These are phyloP conservation scores for Heliamphora exappendiculata DNA, from an alignment of 148 eudicot species.

Conservation along the genomic window DNA sequence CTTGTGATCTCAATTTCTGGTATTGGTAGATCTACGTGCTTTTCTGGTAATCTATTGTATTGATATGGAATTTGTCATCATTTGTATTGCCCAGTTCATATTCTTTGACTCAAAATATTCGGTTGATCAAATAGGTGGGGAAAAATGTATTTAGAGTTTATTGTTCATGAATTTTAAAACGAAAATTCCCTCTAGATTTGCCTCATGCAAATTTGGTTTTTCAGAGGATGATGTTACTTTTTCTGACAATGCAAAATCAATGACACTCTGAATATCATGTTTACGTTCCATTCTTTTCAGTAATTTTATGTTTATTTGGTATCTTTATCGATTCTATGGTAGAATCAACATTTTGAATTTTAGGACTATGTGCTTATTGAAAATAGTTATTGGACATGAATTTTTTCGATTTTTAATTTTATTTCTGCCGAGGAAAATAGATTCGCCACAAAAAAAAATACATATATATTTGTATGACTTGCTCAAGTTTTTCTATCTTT, in stretches of 20 bases:
- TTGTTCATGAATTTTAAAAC: background rate
- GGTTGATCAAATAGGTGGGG: background rate
- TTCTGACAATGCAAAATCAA: no score
- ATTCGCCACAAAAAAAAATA: background rate
- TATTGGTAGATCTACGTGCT: background rate
- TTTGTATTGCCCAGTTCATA: background rate
- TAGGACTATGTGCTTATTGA: background rate
- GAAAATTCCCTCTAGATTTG: background rate
- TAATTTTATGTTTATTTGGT: no score
- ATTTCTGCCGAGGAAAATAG: background rate
- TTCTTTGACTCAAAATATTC: background rate
- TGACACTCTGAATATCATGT: no score
- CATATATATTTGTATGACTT: background rate
- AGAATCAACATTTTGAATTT: background rate
- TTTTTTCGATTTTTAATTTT: background rate
- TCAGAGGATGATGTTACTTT: background rate
- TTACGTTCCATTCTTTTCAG: no score
- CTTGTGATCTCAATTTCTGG: conserved; percentile 18
- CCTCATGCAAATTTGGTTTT: background rate
- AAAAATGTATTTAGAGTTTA: background rate
- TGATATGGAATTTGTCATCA: background rate
- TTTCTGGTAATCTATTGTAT: background rate
- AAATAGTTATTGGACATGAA: background rate
- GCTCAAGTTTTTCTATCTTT: background rate
- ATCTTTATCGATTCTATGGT: no score